phyloP scores from a whole-genome alignment of 306 rosid species.

The Comarum palustre region DNA sequence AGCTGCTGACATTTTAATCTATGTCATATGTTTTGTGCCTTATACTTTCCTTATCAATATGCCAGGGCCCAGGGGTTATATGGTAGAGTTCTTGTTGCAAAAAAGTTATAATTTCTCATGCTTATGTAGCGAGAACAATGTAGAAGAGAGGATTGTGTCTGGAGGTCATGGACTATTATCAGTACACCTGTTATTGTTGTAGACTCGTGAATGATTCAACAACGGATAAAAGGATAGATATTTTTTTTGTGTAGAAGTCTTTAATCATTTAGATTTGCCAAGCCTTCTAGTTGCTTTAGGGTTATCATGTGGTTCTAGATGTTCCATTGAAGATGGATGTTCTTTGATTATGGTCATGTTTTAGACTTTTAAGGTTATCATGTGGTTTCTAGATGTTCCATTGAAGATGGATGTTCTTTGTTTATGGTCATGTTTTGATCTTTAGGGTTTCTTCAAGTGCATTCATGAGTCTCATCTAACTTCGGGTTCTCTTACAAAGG shows the following conservation, averaged over 20 bases:
- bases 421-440: neutral
- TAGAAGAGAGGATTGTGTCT: neutral
- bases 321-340: neutral
- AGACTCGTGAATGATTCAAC: neutral
- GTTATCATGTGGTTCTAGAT: neutral
- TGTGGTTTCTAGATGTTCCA: neutral
- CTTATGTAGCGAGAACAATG: neutral
- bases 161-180: neutral
- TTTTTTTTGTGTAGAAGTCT: neutral
- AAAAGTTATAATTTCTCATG: slow-evolving; percentile 1
- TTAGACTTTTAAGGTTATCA: neutral
- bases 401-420: neutral
- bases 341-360: neutral
- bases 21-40: neutral
- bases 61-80: neutral
- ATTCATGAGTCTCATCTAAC: neutral
- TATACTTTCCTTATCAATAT: neutral
- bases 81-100: neutral
- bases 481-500: neutral
- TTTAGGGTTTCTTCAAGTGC: neutral
- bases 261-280: neutral
- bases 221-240: neutral
- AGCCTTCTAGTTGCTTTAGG: neutral
- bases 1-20: neutral
- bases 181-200: neutral